Evolutionary conservation across 768 basidiomycete species (phyloP), one percentile per base, ranked within the genome.

Genomic region (Polyporus arcularius): DNA sequence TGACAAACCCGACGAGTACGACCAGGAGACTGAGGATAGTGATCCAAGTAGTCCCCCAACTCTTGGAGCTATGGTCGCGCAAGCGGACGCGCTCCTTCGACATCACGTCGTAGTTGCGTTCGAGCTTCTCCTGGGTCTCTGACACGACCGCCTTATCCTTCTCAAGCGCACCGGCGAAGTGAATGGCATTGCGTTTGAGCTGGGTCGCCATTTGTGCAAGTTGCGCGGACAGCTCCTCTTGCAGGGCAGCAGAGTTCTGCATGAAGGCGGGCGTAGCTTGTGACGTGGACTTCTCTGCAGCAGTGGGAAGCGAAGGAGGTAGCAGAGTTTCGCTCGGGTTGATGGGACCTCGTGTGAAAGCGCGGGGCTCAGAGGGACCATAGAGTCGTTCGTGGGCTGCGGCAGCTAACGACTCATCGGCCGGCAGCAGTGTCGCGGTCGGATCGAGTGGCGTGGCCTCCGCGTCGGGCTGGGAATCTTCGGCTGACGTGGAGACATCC

Each of bases 161-260:
- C 43, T 78, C 86, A 1, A 98, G 77, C 11, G 86, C 78, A 4
- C 80, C 79, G 4, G 89, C 82, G 70, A 98, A 96, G 67, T 93
- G 85, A 0, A 88, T 71, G 0, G 94, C 88, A 65, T 96, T 96
- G 26, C 84, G 80, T 67, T 90, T 92, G 52, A 98, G 85, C 70
- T 94, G 93, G 10, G 85, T 78, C 0, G 94, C 93, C 96, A 98
- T 98, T 57, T 85, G 73, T 0, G 86, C 87, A 28, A 96, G 83
- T 67, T 92, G 88, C 9, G 78, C 78, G 0, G 90, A 82, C 49
- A 96, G 83, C 26, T 90, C 84, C 53, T 92, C 83, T 28, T 96
- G 94, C 2, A 89, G 74, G 0, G 81, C 79, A 39, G 72, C 80
- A n/a, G 88, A 83, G 60, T 84, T 82, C 66, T 84, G 80, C 26